Percentiles rank a stretch among this genome's conserved stretches.
These are phyloP conservation scores for Eimeria acervulina DNA, from an alignment of 169 alveolate genomes.

Conservation along the genomic window DNA sequence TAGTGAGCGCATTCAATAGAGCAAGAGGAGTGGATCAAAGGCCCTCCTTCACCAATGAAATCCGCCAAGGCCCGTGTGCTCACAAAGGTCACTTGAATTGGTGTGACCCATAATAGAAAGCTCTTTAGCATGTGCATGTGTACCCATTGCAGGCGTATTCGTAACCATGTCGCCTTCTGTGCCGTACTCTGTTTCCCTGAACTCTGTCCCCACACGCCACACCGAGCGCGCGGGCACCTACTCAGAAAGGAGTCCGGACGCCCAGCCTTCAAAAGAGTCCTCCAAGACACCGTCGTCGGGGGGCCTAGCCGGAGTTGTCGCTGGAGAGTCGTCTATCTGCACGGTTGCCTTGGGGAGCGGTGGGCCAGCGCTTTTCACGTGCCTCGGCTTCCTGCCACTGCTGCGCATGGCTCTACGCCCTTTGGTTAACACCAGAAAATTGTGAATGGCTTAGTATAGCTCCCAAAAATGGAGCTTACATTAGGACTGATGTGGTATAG, in stretches of 20 bases:
- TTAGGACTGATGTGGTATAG: background rate
- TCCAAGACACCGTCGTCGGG: conserved; percentile 38
- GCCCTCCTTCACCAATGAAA: background rate
- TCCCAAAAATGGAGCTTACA: background rate
- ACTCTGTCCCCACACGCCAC: background rate
- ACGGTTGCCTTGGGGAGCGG: conserved; percentile 90
- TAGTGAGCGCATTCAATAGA: background rate
- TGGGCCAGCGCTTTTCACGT: background rate
- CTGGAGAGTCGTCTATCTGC: conserved; percentile 90
- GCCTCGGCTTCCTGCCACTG: background rate
- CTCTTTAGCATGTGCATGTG: background rate
- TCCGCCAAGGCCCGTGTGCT: background rate
- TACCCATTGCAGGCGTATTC: background rate
- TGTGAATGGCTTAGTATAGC: background rate
- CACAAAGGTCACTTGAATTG: background rate
- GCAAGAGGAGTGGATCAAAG: background rate
- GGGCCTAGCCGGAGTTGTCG: conserved; percentile 91
- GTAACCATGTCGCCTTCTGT: conserved; percentile 5
- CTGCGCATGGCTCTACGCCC: background rate
- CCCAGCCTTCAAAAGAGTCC: background rate
- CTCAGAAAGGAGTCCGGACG: background rate
- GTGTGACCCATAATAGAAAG: background rate
- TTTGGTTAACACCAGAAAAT: background rate
- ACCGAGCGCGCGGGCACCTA: background rate
- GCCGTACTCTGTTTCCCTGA: background rate